phyloP scores from a whole-genome alignment of 2,329 filamentous ascomycete species.

The Oidium heveae region DNA sequence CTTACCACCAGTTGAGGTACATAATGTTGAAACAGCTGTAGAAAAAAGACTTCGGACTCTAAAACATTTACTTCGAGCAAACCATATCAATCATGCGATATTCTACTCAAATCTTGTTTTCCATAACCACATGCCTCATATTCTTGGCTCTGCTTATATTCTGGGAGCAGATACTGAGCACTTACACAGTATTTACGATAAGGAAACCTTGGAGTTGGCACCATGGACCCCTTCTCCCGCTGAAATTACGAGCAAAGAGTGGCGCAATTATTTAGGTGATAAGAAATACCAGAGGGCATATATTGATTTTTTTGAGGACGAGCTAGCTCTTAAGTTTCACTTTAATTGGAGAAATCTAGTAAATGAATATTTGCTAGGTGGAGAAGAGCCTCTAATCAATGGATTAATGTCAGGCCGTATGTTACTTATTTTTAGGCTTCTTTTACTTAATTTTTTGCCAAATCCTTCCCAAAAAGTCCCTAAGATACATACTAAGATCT shows the following conservation, averaged over 20 bases:
- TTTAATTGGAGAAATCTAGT: slow-evolving; percentile 73
- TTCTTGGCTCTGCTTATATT: slow-evolving; percentile 64
- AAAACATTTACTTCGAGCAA: slow-evolving; percentile 75
- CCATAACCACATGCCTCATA: slow-evolving; percentile 65
- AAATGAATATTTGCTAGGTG: slow-evolving; percentile 48
- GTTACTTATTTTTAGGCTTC: slow-evolving; percentile 13
- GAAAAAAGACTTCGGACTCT: slow-evolving; percentile 62
- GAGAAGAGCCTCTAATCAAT: slow-evolving; percentile 55
- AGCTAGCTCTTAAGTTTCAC: slow-evolving; percentile 39
- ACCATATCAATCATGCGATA: slow-evolving; percentile 74
- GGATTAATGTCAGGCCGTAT: slow-evolving; percentile 53
- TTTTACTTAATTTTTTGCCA: not conserved
- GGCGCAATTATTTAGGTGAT: slow-evolving; percentile 63
- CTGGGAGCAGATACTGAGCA: slow-evolving; percentile 51
- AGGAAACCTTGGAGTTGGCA: slow-evolving; percentile 44
- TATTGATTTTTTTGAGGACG: slow-evolving; percentile 88
- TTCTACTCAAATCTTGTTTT: slow-evolving; percentile 50
- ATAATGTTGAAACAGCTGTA: slow-evolving; percentile 54
- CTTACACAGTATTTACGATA: slow-evolving; percentile 59
- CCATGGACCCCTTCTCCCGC: slow-evolving; percentile 64
- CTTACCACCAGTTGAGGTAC: slow-evolving; percentile 43
- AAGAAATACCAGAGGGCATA: slow-evolving; percentile 67
- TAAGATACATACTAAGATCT: not conserved
- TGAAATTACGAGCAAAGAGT: slow-evolving; percentile 64
- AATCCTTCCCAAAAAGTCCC: not conserved